Conservation (phyloP, 2,329 filamentous ascomycete genomes). For the Phaeophleospora eucalypticola region DNA sequence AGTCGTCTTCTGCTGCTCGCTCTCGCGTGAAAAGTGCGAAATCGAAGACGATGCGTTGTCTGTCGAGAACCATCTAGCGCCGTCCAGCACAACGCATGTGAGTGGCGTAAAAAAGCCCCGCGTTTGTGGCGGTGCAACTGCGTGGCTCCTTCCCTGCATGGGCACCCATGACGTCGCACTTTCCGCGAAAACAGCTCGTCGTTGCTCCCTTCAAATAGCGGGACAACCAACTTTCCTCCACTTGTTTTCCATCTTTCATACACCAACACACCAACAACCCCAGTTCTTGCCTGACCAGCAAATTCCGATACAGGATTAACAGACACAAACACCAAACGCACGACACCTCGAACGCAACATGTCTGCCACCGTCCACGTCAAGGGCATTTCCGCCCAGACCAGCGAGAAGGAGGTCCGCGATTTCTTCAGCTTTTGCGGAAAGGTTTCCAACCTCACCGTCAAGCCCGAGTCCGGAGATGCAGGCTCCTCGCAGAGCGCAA, state of each 20-base stretch:
- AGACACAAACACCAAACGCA: neutral
- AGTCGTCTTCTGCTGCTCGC: too few relatives aligned
- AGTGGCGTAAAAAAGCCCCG: neutral
- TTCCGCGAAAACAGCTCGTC: neutral
- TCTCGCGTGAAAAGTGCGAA: too few relatives aligned
- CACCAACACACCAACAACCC: neutral
- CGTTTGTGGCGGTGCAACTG: neutral
- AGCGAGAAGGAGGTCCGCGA: conserved; percentile 87
- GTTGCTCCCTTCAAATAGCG: neutral
- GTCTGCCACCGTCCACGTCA: conserved; percentile 73
- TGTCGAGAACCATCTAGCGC: too few relatives aligned
- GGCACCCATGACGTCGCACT: neutral
- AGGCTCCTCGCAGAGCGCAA: conserved; percentile 71
- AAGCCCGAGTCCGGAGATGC: conserved; percentile 52
- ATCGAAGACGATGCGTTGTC: too few relatives aligned
- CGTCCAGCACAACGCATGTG: too few relatives aligned
- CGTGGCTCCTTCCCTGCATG: neutral
- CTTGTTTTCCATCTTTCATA: neutral
- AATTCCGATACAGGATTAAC: neutral
- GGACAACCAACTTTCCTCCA: neutral
- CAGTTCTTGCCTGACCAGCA: neutral
- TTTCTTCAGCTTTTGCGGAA: conserved; percentile 97
- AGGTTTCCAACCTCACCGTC: conserved; percentile 80
- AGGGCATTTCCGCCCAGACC: conserved; percentile 78
- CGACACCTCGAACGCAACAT: conserved; percentile 31